Percentiles rank a stretch among this genome's conserved stretches.
These are phyloP conservation scores for Leersia perrieri DNA, from an alignment of 176 grass and related monocot species.

Conservation along the genomic window DNA sequence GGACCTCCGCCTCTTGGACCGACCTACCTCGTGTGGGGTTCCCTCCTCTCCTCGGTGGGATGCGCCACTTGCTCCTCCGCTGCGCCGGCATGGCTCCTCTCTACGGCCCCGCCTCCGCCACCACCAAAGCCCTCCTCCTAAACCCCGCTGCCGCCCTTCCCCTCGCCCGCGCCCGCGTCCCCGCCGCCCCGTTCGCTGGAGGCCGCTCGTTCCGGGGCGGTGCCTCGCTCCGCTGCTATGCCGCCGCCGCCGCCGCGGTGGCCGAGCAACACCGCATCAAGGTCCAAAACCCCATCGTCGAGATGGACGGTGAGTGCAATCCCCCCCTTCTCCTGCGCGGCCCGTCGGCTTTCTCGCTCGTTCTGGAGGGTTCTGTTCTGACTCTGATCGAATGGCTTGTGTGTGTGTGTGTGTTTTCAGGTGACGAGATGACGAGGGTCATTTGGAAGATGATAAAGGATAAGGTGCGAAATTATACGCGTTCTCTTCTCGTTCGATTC, in stretches of 20 bases:
- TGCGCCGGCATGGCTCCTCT: slow-evolving; percentile 41
- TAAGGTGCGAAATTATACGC: slow-evolving; percentile 47
- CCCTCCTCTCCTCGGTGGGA: slow-evolving; percentile 36
- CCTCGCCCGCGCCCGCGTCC: neutral
- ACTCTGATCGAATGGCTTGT: neutral
- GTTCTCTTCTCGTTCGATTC: neutral
- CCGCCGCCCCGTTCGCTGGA: neutral
- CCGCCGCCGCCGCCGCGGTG: slow-evolving; percentile 43
- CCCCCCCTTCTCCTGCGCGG: too few species aligned
- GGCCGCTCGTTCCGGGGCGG: slow-evolving; percentile 7
- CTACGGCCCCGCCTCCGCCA: slow-evolving; percentile 20
- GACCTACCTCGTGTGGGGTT: neutral
- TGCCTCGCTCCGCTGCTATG: slow-evolving; percentile 61
- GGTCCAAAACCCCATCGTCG: slow-evolving; percentile 88
- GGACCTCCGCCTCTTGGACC: neutral
- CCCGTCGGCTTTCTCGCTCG: neutral
- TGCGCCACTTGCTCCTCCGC: slow-evolving; percentile 34
- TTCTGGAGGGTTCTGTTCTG: neutral
- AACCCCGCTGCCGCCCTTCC: slow-evolving; percentile 9
- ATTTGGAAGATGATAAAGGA: slow-evolving; percentile 97
- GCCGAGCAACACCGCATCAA: slow-evolving; percentile 57
- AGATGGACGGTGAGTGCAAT: slow-evolving; percentile 84
- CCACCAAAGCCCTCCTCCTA: slow-evolving; percentile 35
- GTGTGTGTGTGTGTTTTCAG: slow-evolving; percentile 45
- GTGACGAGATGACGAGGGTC: slow-evolving; percentile 96